Base-by-base conservation (phyloP, 345 rosid genomes). In the Isatis tinctoria region DNA sequence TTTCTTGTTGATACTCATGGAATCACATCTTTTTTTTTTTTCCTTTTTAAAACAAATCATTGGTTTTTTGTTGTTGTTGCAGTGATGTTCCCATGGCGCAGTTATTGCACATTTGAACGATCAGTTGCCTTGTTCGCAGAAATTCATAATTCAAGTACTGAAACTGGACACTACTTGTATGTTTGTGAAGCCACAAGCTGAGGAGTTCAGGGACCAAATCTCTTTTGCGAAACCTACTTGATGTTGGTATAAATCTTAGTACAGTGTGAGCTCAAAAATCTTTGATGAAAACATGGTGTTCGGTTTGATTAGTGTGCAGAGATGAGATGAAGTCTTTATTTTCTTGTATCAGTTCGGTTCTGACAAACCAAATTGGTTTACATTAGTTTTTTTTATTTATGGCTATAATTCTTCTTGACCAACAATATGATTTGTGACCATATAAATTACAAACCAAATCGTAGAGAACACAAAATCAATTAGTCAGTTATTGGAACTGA, bases 61-160 rank as follows among this genome's bases (percentile, higher is more conserved):
- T 30, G 33, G 33, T 30, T 30, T 1, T n/a, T 30, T 30, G 6
- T 30, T 30, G n/a, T 5, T 30, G 33, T 30, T 30, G 74, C 10
- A 70, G 60, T 17, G 75, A 71, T 22, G 75, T 48, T 60, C 67
- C 67, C 1, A 71, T 71, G 75, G 67, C 51, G 1, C 67, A 48
- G 60, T 49, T 71, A 60, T 71, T 26, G 7, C 14, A 27, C 60
- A 71, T 49, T 37, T 71, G 52, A 71, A 71, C 41, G 17, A 5
- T 26, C 24, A 60, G 49, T 36, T 71, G 49, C 75, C 51, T 47
- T 3, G 4, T 36, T 36, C 67, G 17, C 22, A 71, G 60, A 71
- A 37, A 12, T 71, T 71, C 3, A 60, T 60, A 11, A 48, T 71
- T 7, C 27, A 27, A 48, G 75, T 36, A 28, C 37, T 60, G 68